Evolutionary conservation across 1,139 yeast genomes (phyloP).

Genomic region (Saccharomyces hybrid): DNA sequence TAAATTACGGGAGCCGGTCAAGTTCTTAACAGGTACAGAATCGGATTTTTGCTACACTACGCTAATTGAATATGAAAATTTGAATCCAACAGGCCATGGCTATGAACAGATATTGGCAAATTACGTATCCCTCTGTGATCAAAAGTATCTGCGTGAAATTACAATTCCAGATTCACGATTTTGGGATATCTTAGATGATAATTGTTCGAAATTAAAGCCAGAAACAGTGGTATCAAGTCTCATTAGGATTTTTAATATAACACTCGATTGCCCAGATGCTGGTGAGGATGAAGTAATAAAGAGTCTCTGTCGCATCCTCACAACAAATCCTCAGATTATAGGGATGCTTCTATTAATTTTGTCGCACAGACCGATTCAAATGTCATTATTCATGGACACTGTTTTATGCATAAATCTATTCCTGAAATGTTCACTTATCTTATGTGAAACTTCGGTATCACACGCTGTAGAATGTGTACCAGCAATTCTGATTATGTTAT

Average conservation of each 20-base stretch:
- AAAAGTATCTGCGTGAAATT: not conserved
- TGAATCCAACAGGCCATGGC: not conserved
- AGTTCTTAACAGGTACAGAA: not conserved
- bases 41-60: not conserved
- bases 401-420: conserved; percentile 12
- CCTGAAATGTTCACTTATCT: conserved; percentile 7
- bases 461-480: conserved; percentile 14
- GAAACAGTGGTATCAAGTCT: not conserved
- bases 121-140: not conserved
- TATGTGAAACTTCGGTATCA: conserved; percentile 8
- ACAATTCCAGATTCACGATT: not conserved
- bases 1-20: not conserved
- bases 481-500: conserved; percentile 8
- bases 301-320: not conserved
- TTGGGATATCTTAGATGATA: not conserved
- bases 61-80: not conserved
- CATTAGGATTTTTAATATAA: not conserved
- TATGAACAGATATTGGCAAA: not conserved
- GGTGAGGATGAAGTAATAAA: conserved; percentile 1
- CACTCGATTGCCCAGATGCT: conserved; percentile 1
- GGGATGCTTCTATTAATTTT: not conserved
- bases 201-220: conserved; percentile 1
- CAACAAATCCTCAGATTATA: not conserved
- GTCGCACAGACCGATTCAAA: conserved; percentile 4
- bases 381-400: conserved; percentile 7